A percentile compares a stretch with the other conserved stretches of the same genome.
phyloP scores from a whole-genome alignment of 345 rosid species.

The Eucalyptus virginea region DNA sequence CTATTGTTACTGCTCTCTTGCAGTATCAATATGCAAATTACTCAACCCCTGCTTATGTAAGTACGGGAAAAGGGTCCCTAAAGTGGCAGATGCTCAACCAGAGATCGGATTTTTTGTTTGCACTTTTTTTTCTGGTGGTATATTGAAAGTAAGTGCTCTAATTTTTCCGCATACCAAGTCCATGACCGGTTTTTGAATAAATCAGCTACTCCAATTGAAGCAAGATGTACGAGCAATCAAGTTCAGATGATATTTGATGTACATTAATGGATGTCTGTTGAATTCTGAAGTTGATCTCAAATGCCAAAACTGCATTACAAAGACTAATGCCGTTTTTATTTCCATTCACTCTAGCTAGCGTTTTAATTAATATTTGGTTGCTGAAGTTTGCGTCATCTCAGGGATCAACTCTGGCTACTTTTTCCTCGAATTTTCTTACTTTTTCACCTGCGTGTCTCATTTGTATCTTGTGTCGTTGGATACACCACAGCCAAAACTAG shows the following conservation, averaged over 20 bases:
- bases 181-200: not conserved
- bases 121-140: conserved; percentile 55
- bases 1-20: not conserved
- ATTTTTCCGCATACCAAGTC: not conserved
- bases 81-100: conserved; percentile 71
- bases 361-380: not conserved
- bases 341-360: not conserved
- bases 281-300: not conserved
- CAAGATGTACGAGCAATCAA: not conserved
- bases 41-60: conserved; percentile 22
- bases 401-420: not conserved
- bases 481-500: conserved; percentile 50
- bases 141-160: conserved; percentile 17
- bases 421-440: not conserved
- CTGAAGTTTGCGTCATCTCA: not conserved
- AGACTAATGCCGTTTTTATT: not conserved
- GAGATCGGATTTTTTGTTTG: conserved; percentile 82
- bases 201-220: not conserved
- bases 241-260: not conserved
- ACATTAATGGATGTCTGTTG: not conserved
- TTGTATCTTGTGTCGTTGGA: not conserved
- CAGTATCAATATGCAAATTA: conserved; percentile 60
- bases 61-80: conserved; percentile 45
- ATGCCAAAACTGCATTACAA: not conserved
- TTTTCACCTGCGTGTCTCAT: not conserved